Evolutionary conservation across 371 early-diverging fungal genomes (phyloP).

Genomic region (Haplosporangium sp.): DNA sequence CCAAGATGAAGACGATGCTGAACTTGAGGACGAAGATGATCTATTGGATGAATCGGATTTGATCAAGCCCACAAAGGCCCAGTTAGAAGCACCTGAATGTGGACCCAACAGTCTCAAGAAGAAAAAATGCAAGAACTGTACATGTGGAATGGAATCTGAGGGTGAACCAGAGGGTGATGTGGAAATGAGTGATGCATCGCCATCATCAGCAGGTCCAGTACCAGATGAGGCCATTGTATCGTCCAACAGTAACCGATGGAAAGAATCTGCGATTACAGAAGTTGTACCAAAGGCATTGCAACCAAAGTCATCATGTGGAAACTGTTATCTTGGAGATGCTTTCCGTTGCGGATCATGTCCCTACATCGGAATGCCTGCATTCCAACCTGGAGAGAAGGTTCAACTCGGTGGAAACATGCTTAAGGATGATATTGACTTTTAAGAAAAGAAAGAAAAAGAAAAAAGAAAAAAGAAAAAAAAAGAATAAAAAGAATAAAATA

Average conservation of each 20-base stretch:
- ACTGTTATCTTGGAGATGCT: slow-evolving; percentile 99
- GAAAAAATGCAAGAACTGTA: slow-evolving; percentile 98
- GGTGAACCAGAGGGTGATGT: slow-evolving; percentile 59
- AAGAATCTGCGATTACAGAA: slow-evolving; percentile 62
- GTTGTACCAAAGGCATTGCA: slow-evolving; percentile 63
- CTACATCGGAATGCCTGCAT: slow-evolving; percentile 98
- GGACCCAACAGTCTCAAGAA: slow-evolving; percentile 77
- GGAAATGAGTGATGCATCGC: slow-evolving; percentile 15
- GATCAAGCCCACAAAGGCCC: slow-evolving; percentile 76
- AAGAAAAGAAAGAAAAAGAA: not conserved
- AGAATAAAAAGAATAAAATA: no score
- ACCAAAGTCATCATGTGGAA: slow-evolving; percentile 71
- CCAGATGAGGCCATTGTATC: slow-evolving; percentile 71
- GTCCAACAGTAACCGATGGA: slow-evolving; percentile 40
- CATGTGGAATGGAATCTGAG: slow-evolving; percentile 93
- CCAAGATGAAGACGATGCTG: slow-evolving; percentile 74
- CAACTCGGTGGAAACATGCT: slow-evolving; percentile 75
- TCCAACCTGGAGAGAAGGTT: slow-evolving; percentile 97
- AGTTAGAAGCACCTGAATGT: slow-evolving; percentile 77
- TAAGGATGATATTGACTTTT: slow-evolving; percentile 67
- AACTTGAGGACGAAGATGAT: slow-evolving; percentile 88
- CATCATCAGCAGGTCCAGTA: slow-evolving; percentile 68
- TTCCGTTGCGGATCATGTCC: slow-evolving; percentile 99
- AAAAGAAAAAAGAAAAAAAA: no score
- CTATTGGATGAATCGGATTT: slow-evolving; percentile 91